Base-by-base conservation (phyloP, 2,329 filamentous ascomycete genomes). In the Penicillium corylophilum region DNA sequence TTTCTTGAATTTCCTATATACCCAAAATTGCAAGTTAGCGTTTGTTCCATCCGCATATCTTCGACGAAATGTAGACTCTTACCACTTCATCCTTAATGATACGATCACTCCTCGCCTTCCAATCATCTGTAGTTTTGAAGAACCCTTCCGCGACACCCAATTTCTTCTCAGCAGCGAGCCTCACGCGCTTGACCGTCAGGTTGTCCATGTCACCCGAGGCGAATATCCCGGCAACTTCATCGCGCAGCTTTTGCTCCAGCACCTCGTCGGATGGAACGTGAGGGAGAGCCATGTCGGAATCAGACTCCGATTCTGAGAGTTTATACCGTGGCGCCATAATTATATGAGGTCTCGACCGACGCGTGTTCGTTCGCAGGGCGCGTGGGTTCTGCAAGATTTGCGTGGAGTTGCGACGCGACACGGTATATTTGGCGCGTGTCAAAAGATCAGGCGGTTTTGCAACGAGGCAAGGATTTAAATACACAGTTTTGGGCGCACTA, bases 181-280 rank as follows among this genome's bases (percentile, higher is more conserved):
- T 79, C 45, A 84, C 78, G 48, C 74, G 74, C 56, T 82, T 84
- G 46, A 85, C 74, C 0, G 83, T 84, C 54, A 85, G 67, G 45
- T 82, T 76, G 5, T 82, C 77, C 28, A 69, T 65, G 18, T 80
- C 73, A 7, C 70, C 72, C 1, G 64, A 59, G 24, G 64, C 62
- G 59, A 65, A 72, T 43, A 73, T 63, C n/a, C 60, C 55, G 13
- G 63, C 64, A 28, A 76, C 73, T 13, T 67, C 63, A 48, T 72
- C 65, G 38, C 74, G 71, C 40, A 77, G 58, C 18, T 61, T 66
- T 36, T 67, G 63, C 52, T 74, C 72, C n/a, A 77, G 56, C 13
- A 46, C 39, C 22, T 63, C 52, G 42, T 74, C 67, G 5, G 74
- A 69, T 15, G 68, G 70, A 5, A 56, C 28, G 0, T 10, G 51